Evolutionary conservation across 2,329 filamentous ascomycete genomes (phyloP).

Genomic region (Cladosporium oxysporum): DNA sequence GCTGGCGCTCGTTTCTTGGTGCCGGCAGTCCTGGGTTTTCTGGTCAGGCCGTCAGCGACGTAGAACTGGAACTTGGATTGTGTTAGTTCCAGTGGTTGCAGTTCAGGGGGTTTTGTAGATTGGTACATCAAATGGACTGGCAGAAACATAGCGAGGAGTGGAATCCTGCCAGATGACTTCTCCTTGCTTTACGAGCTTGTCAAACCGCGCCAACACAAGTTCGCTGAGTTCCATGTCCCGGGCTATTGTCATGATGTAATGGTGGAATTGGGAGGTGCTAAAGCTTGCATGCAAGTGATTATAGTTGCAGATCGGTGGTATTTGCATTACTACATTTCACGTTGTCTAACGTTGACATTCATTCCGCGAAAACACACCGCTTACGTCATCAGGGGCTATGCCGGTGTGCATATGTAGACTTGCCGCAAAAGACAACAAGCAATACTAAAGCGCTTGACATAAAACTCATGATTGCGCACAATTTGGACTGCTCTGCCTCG

Average conservation of each 20-base stretch:
- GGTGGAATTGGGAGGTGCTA: background rate
- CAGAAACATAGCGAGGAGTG: constrained; percentile 5
- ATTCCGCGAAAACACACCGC: background rate
- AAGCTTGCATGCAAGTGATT: background rate
- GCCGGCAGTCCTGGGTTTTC: constrained; percentile 5
- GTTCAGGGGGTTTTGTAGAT: background rate
- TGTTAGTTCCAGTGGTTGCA: background rate
- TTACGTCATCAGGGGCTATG: background rate
- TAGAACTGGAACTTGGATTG: constrained; percentile 21
- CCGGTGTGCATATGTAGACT: background rate
- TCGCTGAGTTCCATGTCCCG: background rate
- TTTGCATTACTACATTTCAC: background rate
- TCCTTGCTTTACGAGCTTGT: constrained; percentile 17
- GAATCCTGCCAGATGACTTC: constrained; percentile 8
- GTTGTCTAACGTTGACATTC: background rate
- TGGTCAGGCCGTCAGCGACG: constrained; percentile 21
- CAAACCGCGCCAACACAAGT: background rate
- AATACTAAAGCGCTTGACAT: background rate
- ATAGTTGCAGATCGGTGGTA: background rate
- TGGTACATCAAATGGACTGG: constrained; percentile 4
- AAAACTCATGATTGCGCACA: background rate
- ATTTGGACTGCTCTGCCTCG: too few relatives aligned
- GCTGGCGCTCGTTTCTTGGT: constrained; percentile 20
- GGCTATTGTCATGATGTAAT: background rate
- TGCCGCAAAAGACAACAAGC: background rate